Evolutionary conservation across 2,329 filamentous ascomycete genomes (phyloP), one percentile per base, ranked within the genome.

Genomic region (Arthrobotrys pseudoclavata): DNA sequence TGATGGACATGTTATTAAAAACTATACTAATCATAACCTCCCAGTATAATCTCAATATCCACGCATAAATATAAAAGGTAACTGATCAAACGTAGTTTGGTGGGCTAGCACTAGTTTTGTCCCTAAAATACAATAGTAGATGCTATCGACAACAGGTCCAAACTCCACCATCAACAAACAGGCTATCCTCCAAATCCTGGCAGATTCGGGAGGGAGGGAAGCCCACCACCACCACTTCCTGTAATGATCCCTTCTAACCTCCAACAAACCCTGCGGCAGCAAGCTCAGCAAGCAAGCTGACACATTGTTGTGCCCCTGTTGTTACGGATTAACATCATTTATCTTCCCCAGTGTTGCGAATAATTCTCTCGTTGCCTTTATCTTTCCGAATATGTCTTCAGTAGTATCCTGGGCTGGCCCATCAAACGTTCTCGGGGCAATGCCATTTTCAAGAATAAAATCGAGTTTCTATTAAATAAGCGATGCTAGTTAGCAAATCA

Each of bases 241-340:
- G 20, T 57, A 7, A 47, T 34, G 15, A 34, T 47, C 13, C 64
- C 50, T n/a, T 37, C 64, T 31, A 57, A 9, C 24, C 45, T 3
- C 13, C 48, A 5, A 40, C 2, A 45, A 67, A 31, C 1, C 1
- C 24, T 0, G 31, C 26, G 5, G 18, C 24, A 24, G 53, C 22
- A 7, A 48, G 34, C 7, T 68, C 50, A 12, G 37, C 40, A 48
- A 68, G 48, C 10, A 57, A 12, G 37, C 15, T 31, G 4, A 24
- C 20, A 31, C 63, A 67, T 45, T 20, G 20, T n/a, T 50, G 42
- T n/a, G 42, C 63, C 37, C 50, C 37, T 4, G 20, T 42, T 42
- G 63, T 12, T 12, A 66, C 0, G 13, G 45, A 52, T n/a, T 50
- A 66, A 66, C 29, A 42, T 55, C 31, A 20, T 50, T 40, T 13